Conservation (phyloP, 306 rosid genomes). For the Citrullus mucosospermus region DNA sequence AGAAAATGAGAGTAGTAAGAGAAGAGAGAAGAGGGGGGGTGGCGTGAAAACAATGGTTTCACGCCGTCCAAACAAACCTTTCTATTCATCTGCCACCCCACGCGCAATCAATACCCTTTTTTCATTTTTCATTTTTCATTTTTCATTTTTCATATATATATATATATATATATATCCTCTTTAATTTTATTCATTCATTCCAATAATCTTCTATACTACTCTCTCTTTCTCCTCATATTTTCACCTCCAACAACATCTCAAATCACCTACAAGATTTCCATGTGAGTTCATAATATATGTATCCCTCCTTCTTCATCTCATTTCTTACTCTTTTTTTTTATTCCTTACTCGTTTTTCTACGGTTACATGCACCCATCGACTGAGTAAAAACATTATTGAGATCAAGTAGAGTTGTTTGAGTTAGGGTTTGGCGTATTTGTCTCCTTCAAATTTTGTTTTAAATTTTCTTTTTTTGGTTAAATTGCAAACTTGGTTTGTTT, state of each 20-base stretch:
- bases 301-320: not conserved
- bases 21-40: constrained; percentile 14
- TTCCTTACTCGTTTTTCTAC: not conserved
- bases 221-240: no score
- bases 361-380: not conserved
- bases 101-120: constrained; percentile 66
- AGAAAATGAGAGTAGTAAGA: not conserved
- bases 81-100: constrained; percentile 61
- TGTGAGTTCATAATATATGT: not conserved
- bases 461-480: no score
- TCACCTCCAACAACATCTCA: not conserved
- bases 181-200: not conserved
- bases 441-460: no score
- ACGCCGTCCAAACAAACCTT: constrained; percentile 93
- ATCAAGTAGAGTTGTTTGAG: no score
- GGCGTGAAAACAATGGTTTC: constrained; percentile 82
- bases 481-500: no score
- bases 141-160: not conserved
- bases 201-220: not conserved
- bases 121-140: not conserved
- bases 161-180: not conserved
- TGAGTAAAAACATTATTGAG: no score
- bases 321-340: not conserved
- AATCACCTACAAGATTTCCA: not conserved
- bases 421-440: no score